These are phyloP conservation scores for Cladophialophora yegresii DNA, from an alignment of 2,329 filamentous ascomycete species.

Conservation along the genomic window DNA sequence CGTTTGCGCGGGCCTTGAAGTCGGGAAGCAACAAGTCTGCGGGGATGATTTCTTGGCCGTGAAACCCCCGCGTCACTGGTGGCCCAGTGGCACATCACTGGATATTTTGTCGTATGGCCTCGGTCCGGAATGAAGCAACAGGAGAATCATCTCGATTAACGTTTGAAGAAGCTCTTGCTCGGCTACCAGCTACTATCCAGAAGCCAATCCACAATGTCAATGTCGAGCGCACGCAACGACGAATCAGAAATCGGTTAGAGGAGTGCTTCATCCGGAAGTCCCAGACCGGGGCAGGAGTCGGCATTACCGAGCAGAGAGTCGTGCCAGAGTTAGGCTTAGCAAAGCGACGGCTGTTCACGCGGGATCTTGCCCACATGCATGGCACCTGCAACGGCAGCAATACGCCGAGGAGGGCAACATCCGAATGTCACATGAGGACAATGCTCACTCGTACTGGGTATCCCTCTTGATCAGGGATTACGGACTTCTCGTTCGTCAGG, in stretches of 20 bases:
- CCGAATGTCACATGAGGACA: background rate
- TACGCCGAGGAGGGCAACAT: background rate
- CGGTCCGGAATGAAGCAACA: background rate
- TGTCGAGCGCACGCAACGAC: background rate
- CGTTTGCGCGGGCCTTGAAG: background rate
- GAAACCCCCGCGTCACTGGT: background rate
- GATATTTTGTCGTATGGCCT: conserved; percentile 1
- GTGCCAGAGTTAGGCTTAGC: background rate
- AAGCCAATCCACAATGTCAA: no score
- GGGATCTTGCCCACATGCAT: background rate
- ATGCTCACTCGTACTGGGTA: background rate
- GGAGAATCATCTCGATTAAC: background rate
- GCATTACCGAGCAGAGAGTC: background rate
- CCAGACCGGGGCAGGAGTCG: background rate
- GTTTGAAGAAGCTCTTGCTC: background rate
- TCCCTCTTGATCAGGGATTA: no score
- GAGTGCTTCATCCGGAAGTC: background rate
- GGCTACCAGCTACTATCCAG: background rate
- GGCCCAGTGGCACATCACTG: background rate
- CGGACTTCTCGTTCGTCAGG: background rate
- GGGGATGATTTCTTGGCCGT: background rate
- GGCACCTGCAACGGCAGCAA: background rate
- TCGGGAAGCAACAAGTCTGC: background rate
- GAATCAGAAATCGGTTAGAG: background rate
- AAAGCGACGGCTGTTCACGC: background rate